A percentile compares a stretch with the other conserved stretches of the same genome.
Conservation (phyloP, 1,284 basidiomycete genomes). For the Sphaerobolus stellatus region DNA sequence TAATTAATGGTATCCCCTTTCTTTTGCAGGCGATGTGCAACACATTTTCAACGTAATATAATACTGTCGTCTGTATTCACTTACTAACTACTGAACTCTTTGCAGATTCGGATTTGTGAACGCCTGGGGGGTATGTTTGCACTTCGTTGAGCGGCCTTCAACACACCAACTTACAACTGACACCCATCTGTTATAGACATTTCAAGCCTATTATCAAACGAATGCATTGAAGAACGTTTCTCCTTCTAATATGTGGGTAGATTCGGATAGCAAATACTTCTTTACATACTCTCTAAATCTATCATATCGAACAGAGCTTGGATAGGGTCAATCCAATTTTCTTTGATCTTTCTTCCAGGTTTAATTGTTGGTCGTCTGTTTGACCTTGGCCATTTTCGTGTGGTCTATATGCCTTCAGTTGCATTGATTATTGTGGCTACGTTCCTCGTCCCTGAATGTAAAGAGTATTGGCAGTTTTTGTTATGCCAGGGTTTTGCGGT, state of each 20-base stretch:
- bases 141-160: background rate
- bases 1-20: background rate
- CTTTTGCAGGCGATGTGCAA: no score
- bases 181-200: slow-evolving; percentile 38
- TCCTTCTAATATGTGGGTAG: slow-evolving; percentile 55
- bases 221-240: slow-evolving; percentile 37
- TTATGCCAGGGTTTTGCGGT: slow-evolving; percentile 54
- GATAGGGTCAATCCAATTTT: slow-evolving; percentile 71
- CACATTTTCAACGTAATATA: no score
- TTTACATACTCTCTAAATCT: no score
- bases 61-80: no score
- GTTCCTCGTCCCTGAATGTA: slow-evolving; percentile 56
- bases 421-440: slow-evolving; percentile 47
- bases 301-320: slow-evolving; percentile 53
- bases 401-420: slow-evolving; percentile 44
- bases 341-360: slow-evolving; percentile 15
- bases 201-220: slow-evolving; percentile 54
- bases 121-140: background rate
- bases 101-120: background rate
- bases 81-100: background rate
- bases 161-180: no score
- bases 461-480: slow-evolving; percentile 58
- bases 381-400: slow-evolving; percentile 55
- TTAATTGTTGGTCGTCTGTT: slow-evolving; percentile 56
- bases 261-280: slow-evolving; percentile 20